A percentile compares a stretch with the other conserved stretches of the same genome.
phyloP scores from a whole-genome alignment of 768 basidiomycete genomes.

The Amanita jacksonii region DNA sequence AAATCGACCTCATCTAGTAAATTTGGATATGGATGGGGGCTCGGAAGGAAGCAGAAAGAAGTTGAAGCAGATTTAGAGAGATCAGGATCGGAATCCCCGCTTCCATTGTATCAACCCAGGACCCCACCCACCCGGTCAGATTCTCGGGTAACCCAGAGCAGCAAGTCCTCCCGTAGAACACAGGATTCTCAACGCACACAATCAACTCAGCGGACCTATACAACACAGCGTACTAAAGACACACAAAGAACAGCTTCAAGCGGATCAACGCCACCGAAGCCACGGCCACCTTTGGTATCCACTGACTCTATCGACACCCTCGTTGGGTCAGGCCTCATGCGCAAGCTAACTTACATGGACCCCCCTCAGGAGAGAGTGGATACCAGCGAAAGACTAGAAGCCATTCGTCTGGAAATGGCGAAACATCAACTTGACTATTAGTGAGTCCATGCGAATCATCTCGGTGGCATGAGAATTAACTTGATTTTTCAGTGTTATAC shows the following conservation, averaged over 20 bases:
- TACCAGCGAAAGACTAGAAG: constrained; percentile 49
- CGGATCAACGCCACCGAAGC: constrained; percentile 26
- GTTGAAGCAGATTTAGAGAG: constrained; percentile 22
- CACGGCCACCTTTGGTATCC: constrained; percentile 30
- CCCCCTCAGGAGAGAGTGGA: constrained; percentile 43
- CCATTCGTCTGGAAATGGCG: constrained; percentile 54
- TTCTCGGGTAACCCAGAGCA: constrained; percentile 29
- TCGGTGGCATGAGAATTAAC: too few species aligned
- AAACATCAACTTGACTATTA: constrained; percentile 69
- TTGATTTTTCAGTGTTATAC: too few species aligned
- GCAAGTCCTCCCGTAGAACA: constrained; percentile 27
- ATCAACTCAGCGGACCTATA: constrained; percentile 16
- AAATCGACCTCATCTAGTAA: constrained; percentile 35
- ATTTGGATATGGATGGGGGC: constrained; percentile 68
- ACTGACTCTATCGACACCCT: constrained; percentile 65
- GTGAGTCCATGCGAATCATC: too few species aligned
- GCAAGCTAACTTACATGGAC: constrained; percentile 59
- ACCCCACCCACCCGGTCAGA: constrained; percentile 22
- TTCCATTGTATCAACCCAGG: constrained; percentile 12
- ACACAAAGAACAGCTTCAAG: constrained; percentile 21
- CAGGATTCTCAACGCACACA: constrained; percentile 21
- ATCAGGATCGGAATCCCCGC: constrained; percentile 9
- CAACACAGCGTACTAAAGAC: constrained; percentile 12
- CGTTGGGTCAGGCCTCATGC: constrained; percentile 62
- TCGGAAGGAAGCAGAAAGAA: constrained; percentile 45